Percentiles rank a stretch among this genome's conserved stretches.
phyloP scores from a whole-genome alignment of 768 basidiomycete species.

The Mrakia gelida region DNA sequence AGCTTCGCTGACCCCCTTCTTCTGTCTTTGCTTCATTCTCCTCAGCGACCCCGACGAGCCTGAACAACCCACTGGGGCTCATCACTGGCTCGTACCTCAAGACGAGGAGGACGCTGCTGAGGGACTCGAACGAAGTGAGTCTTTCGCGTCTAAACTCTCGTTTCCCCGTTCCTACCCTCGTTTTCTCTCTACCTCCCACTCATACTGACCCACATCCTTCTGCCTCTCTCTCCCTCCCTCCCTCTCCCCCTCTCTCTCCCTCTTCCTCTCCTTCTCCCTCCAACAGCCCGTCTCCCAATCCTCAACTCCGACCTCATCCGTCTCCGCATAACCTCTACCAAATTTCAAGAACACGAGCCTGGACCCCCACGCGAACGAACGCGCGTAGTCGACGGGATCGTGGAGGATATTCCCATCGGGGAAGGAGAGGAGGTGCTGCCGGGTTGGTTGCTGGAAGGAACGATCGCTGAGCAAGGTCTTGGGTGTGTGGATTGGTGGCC shows the following conservation, averaged over 20 bases:
- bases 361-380: constrained; percentile 36
- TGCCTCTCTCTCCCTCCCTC: background rate
- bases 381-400: constrained; percentile 30
- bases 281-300: constrained; percentile 39
- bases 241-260: background rate
- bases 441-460: constrained; percentile 44
- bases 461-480: constrained; percentile 46
- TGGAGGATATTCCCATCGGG: constrained; percentile 20
- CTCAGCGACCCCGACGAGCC: constrained; percentile 42
- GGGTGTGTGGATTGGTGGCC: constrained; percentile 48
- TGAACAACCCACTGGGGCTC: constrained; percentile 27
- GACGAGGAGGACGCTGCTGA: constrained; percentile 24
- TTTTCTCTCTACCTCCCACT: background rate
- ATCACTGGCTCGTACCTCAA: constrained; percentile 16
- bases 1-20: background rate
- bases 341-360: constrained; percentile 45
- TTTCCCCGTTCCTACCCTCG: background rate
- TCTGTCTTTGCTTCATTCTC: background rate
- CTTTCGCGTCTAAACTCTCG: background rate
- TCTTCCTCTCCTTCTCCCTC: background rate
- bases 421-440: constrained; percentile 42
- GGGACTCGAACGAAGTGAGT: constrained; percentile 21
- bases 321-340: constrained; percentile 42
- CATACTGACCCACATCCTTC: background rate
- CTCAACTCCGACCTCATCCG: constrained; percentile 41